Evolutionary conservation across 768 basidiomycete species (phyloP).

Genomic region (Podaxis mareebaensis): DNA sequence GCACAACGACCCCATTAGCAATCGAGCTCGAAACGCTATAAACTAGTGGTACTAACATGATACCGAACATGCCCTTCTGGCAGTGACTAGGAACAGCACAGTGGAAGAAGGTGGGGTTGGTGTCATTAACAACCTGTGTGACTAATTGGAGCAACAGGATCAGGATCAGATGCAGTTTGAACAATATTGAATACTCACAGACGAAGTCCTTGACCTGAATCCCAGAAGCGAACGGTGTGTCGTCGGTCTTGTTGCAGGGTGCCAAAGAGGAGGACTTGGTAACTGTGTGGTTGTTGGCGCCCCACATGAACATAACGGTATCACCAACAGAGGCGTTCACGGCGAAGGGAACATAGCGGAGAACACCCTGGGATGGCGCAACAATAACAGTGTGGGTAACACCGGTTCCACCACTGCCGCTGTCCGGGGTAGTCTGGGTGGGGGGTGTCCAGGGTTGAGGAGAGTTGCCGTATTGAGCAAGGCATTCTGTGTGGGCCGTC

Average conservation of each 20-base stretch:
- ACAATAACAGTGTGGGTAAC: constrained; percentile 77
- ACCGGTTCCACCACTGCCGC: constrained; percentile 42
- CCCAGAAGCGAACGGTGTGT: constrained; percentile 65
- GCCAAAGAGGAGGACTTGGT: constrained; percentile 70
- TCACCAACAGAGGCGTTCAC: constrained; percentile 77
- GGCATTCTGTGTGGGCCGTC: constrained; percentile 50
- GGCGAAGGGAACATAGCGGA: constrained; percentile 75
- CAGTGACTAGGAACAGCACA: constrained; percentile 74
- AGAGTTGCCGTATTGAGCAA: constrained; percentile 54
- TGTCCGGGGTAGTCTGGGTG: constrained; percentile 32
- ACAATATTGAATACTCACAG: constrained; percentile 42
- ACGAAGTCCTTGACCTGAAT: constrained; percentile 60
- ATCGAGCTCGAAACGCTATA: background rate
- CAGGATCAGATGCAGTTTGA: background rate
- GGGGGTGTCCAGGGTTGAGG: constrained; percentile 35
- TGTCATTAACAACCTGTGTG: constrained; percentile 72
- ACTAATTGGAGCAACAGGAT: constrained; percentile 37
- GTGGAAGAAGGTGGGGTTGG: constrained; percentile 73
- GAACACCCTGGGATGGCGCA: constrained; percentile 73
- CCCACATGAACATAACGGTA: constrained; percentile 77
- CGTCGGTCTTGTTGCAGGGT: constrained; percentile 73
- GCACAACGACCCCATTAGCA: constrained; percentile 15
- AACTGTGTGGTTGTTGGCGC: constrained; percentile 79
- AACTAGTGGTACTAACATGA: constrained; percentile 45
- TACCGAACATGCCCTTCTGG: constrained; percentile 83